Percentiles rank a stretch among this genome's conserved stretches.
Evolutionary conservation across 768 basidiomycete genomes (phyloP).

Genomic region (Leucosporidium scottii): DNA sequence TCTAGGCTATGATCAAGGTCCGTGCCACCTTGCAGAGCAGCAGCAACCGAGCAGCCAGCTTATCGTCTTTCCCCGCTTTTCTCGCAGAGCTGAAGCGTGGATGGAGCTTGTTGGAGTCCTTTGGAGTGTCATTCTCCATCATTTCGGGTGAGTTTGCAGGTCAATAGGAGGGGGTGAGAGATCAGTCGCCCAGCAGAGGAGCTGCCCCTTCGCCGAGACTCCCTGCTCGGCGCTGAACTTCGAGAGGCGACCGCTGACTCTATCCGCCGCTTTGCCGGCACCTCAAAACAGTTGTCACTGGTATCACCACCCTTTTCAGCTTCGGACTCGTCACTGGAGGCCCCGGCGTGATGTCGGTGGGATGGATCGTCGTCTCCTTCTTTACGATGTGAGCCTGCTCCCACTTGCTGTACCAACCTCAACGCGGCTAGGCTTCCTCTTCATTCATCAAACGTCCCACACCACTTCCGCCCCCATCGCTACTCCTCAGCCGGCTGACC

Average conservation of each 20-base stretch:
- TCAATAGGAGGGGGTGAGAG: conserved; percentile 39
- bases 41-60: not conserved
- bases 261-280: not conserved
- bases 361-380: conserved; percentile 41
- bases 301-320: conserved; percentile 59
- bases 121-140: conserved; percentile 57
- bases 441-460: too few relatives aligned
- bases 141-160: conserved; percentile 42
- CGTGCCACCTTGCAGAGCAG: too few relatives aligned
- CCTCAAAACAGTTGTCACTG: conserved; percentile 52
- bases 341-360: conserved; percentile 48
- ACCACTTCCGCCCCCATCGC: too few relatives aligned
- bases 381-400: conserved; percentile 50
- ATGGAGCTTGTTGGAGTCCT: conserved; percentile 22
- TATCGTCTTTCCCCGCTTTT: not conserved
- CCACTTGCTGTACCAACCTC: too few relatives aligned
- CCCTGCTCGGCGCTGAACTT: not conserved
- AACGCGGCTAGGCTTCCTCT: too few relatives aligned
- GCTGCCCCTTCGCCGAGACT: not conserved
- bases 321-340: not conserved
- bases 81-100: conserved; percentile 20
- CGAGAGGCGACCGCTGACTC: not conserved
- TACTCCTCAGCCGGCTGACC: too few relatives aligned
- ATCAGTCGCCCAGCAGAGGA: not conserved
- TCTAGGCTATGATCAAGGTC: conserved; percentile 17